Conservation (phyloP, 139 green algal genomes). For the Coelastrella sp. region DNA sequence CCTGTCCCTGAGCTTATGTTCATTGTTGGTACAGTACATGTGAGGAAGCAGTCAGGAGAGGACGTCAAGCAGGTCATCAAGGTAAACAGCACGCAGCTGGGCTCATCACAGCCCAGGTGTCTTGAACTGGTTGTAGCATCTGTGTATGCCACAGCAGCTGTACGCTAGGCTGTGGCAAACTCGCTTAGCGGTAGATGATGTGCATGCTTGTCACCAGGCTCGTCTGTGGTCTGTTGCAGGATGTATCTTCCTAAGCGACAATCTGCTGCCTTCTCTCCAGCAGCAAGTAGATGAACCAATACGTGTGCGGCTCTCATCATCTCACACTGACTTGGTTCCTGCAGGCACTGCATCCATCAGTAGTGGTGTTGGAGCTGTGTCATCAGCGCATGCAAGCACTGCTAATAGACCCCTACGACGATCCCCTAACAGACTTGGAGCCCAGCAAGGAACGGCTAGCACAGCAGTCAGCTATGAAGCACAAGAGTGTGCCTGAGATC, state of each 20-base stretch:
- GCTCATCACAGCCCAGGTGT: too few relatives aligned
- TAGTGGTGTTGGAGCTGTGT: conserved; percentile 36
- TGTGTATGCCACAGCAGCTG: too few relatives aligned
- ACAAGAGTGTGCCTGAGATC: neutral
- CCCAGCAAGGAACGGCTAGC: conserved; percentile 7
- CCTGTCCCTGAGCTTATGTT: conserved; percentile 1
- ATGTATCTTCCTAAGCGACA: too few relatives aligned
- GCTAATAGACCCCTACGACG: conserved; percentile 11
- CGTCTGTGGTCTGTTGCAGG: too few relatives aligned
- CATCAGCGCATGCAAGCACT: conserved; percentile 6
- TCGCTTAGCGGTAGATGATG: too few relatives aligned
- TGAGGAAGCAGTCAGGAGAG: conserved; percentile 30
- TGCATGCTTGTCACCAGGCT: too few relatives aligned
- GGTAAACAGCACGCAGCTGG: neutral
- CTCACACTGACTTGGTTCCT: neutral
- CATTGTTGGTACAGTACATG: conserved; percentile 34
- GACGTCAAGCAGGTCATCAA: conserved; percentile 14
- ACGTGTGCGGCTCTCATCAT: neutral
- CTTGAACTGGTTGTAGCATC: too few relatives aligned
- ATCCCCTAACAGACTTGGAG: conserved; percentile 19
- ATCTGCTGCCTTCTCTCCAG: too few relatives aligned
- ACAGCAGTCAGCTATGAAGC: neutral
- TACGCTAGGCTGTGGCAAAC: too few relatives aligned
- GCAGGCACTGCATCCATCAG: neutral
- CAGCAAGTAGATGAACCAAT: too few relatives aligned